Evolutionary conservation across 192 early-diverging fungal genomes (phyloP).

Genomic region (Coemansia sp.): DNA sequence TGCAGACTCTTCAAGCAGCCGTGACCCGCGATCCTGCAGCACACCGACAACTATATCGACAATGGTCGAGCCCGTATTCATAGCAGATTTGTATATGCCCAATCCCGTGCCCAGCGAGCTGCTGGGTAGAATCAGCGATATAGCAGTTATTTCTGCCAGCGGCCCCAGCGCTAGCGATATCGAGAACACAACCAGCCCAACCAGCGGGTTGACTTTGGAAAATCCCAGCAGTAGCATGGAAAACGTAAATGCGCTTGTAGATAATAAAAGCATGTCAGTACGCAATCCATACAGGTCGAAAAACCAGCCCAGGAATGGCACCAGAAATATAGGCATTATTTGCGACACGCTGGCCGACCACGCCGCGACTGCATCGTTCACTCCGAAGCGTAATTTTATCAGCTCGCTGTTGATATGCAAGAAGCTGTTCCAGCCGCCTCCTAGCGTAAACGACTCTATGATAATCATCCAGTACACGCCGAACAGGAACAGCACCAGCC

Average conservation of each 20-base stretch:
- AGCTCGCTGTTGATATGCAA: constrained; percentile 71
- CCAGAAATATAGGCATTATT: constrained; percentile 64
- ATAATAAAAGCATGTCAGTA: constrained; percentile 46
- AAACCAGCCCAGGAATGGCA: constrained; percentile 69
- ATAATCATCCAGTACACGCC: constrained; percentile 62
- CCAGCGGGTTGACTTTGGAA: constrained; percentile 54
- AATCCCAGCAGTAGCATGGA: constrained; percentile 56
- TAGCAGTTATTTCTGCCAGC: constrained; percentile 58
- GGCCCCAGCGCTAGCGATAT: constrained; percentile 62
- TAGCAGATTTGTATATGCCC: constrained; percentile 63
- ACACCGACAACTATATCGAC: constrained; percentile 61
- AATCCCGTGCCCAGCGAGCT: constrained; percentile 60
- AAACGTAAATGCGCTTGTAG: constrained; percentile 31
- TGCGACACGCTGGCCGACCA: constrained; percentile 66
- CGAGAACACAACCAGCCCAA: constrained; percentile 59
- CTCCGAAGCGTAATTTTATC: constrained; percentile 66
- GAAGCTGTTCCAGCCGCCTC: constrained; percentile 65
- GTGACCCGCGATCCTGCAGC: constrained; percentile 55
- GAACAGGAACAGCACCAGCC: constrained; percentile 58
- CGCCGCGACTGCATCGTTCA: constrained; percentile 60
- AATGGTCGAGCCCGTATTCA: constrained; percentile 60
- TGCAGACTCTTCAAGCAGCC: constrained; percentile 24
- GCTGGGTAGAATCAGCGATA: constrained; percentile 59
- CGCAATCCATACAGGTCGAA: constrained; percentile 67
- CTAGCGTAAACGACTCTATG: constrained; percentile 58